Conservation (phyloP, 106 monocot species). For the Triglochin maritima region DNA sequence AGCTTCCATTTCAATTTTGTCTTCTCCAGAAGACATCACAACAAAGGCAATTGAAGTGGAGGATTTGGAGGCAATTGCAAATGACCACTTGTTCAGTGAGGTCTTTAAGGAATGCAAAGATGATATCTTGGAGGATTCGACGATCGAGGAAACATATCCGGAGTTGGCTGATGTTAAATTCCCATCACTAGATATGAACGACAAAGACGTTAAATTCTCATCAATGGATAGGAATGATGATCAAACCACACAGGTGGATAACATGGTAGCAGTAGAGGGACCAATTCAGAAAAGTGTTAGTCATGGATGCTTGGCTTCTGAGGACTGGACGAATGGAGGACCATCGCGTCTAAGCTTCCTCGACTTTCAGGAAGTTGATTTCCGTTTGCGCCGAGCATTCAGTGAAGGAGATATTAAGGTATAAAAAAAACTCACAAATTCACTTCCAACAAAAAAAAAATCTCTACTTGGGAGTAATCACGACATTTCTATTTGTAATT, state of each 20-base stretch:
- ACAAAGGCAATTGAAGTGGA: slow-evolving; percentile 32
- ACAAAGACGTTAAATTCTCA: not conserved
- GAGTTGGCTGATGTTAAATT: not conserved
- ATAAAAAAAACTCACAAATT: no score
- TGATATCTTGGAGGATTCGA: slow-evolving; percentile 2
- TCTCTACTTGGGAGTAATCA: no score
- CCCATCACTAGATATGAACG: no score
- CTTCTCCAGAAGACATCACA: slow-evolving; percentile 1
- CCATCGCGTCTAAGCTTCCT: not conserved
- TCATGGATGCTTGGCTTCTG: slow-evolving; percentile 1
- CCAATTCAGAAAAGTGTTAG: slow-evolving; percentile 10
- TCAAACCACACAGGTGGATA: not conserved
- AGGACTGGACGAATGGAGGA: not conserved
- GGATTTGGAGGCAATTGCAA: slow-evolving; percentile 47
- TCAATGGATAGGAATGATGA: not conserved
- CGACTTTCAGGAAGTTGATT: slow-evolving; percentile 1
- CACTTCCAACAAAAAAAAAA: no score
- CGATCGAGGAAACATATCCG: not conserved
- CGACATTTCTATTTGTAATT: no score
- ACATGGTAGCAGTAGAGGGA: not conserved
- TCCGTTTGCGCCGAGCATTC: slow-evolving; percentile 5
- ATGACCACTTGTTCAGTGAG: slow-evolving; percentile 45
- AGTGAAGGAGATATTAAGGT: slow-evolving; percentile 18
- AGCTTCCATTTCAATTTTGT: slow-evolving; percentile 1
- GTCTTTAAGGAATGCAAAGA: slow-evolving; percentile 38